Evolutionary conservation across 306 rosid genomes (phyloP).

Genomic region (Trichosanthes cucumerina): DNA sequence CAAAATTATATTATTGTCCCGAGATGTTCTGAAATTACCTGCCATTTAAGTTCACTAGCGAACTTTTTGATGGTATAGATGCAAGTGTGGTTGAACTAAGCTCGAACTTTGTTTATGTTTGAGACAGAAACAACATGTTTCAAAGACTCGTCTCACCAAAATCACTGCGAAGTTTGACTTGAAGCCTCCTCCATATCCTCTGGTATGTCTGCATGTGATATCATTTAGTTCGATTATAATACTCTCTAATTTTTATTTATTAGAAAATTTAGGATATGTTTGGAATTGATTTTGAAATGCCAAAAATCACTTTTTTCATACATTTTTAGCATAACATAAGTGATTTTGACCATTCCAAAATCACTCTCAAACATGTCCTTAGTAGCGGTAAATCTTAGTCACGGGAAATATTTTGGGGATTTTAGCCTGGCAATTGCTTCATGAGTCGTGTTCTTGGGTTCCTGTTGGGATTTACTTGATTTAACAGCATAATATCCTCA

Average conservation of each 20-base stretch:
- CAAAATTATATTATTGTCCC: not conserved
- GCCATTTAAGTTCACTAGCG: not conserved
- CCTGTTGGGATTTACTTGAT: not conserved
- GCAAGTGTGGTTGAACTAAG: not conserved
- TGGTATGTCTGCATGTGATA: conserved; percentile 28
- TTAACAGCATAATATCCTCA: not conserved
- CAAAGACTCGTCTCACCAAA: conserved; percentile 21
- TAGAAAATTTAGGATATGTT: not conserved
- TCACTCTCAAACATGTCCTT: too few relatives aligned
- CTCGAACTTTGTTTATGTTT: not conserved
- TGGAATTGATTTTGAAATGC: too few relatives aligned
- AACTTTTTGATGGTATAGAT: not conserved
- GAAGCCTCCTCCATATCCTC: conserved; percentile 79
- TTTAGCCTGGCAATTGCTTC: not conserved
- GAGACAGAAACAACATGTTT: conserved; percentile 32
- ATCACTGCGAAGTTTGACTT: conserved; percentile 55
- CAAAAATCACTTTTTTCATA: too few relatives aligned
- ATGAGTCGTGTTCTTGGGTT: not conserved
- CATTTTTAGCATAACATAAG: too few relatives aligned
- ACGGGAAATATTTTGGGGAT: not conserved
- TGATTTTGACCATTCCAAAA: too few relatives aligned
- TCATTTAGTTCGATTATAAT: not conserved
- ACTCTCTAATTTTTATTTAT: not conserved
- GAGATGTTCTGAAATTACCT: not conserved
- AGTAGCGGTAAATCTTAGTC: too few relatives aligned